Conservation (phyloP, 495 filamentous ascomycete genomes). For the Aspergillus cristatus region DNA sequence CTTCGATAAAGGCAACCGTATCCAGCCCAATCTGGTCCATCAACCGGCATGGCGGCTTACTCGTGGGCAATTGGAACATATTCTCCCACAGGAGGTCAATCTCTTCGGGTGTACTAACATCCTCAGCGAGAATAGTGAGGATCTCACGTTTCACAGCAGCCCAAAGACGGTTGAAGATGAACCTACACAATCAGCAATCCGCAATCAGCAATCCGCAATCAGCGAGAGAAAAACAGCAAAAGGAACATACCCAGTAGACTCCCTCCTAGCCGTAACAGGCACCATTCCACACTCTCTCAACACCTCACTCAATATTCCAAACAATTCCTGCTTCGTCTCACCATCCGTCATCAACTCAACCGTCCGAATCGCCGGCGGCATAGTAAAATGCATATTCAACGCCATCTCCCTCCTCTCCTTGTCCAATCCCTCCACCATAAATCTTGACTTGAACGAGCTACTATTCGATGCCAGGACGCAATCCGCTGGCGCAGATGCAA, state of each 20-base stretch:
- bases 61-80: conserved; percentile 17
- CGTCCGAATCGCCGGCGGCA: conserved; percentile 37
- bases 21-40: conserved; percentile 28
- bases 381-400: conserved; percentile 45
- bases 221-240: background rate
- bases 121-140: conserved; percentile 40
- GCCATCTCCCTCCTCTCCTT: conserved; percentile 10
- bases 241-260: conserved; percentile 38
- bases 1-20: conserved; percentile 31
- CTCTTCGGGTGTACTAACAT: conserved; percentile 35
- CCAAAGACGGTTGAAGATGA: conserved; percentile 52
- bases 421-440: conserved; percentile 14
- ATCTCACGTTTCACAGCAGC: conserved; percentile 47
- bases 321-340: conserved; percentile 32
- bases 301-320: conserved; percentile 30
- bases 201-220: no score
- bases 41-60: conserved; percentile 17
- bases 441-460: conserved; percentile 20
- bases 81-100: conserved; percentile 34
- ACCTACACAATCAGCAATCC: conserved; percentile 12
- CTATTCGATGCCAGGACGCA: conserved; percentile 42
- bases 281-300: conserved; percentile 32
- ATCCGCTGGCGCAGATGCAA: conserved; percentile 26
- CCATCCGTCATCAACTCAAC: conserved; percentile 52
- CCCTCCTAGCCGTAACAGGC: conserved; percentile 26